A percentile compares a stretch with the other conserved stretches of the same genome.
Conservation (phyloP, 306 rosid species). For the Pterocarpus macrocarpus region DNA sequence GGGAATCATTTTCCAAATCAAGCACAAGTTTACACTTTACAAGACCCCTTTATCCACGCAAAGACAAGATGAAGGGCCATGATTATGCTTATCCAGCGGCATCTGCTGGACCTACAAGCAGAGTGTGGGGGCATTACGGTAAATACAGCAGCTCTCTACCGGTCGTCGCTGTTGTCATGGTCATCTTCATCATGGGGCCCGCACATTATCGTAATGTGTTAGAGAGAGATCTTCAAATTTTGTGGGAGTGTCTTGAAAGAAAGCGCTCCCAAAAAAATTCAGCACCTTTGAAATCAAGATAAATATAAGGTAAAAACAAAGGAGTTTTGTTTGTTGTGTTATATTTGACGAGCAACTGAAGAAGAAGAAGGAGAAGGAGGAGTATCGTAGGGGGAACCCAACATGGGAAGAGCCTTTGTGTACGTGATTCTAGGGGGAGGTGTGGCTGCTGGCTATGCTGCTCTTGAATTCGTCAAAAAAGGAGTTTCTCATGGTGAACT, state of each 20-base stretch:
- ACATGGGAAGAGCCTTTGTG: slow-evolving; percentile 94
- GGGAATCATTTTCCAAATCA: too few species aligned
- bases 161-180: slow-evolving; percentile 1
- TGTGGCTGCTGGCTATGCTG: slow-evolving; percentile 98
- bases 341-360: not conserved
- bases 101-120: not conserved
- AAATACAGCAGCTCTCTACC: not conserved
- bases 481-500: slow-evolving; percentile 91
- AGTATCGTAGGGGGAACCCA: not conserved
- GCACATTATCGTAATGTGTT: not conserved
- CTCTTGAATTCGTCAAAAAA: slow-evolving; percentile 84
- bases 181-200: slow-evolving; percentile 34
- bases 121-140: not conserved
- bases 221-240: slow-evolving; percentile 42
- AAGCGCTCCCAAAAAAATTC: slow-evolving; percentile 52
- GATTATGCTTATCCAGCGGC: not conserved
- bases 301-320: slow-evolving; percentile 23
- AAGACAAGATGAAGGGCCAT: not conserved
- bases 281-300: slow-evolving; percentile 44
- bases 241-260: slow-evolving; percentile 46
- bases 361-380: not conserved
- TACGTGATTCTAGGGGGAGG: slow-evolving; percentile 99
- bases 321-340: not conserved
- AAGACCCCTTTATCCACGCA: not conserved
- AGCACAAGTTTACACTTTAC: too few species aligned